Percentiles rank a stretch among this genome's conserved stretches.
These are phyloP conservation scores for Porphyra umbilicalis DNA, from an alignment of 31 red algal genomes.

Conservation along the genomic window DNA sequence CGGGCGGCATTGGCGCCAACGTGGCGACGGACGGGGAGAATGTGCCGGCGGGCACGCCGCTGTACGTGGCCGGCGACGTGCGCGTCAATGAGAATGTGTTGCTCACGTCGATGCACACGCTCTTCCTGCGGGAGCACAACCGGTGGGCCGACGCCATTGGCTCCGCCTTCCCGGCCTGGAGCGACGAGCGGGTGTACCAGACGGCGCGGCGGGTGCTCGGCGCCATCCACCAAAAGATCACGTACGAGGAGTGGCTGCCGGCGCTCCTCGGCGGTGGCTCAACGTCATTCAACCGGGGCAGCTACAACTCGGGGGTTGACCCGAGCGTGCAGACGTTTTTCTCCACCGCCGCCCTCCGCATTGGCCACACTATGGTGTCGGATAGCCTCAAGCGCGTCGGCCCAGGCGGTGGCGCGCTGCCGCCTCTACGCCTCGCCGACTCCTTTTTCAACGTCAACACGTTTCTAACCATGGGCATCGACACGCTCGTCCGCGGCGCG, in stretches of 20 bases:
- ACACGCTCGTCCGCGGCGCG: conserved; percentile 21
- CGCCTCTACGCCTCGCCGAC: conserved; percentile 4
- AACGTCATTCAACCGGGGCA: neutral
- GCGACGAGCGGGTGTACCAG: conserved; percentile 33
- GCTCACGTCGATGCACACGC: conserved; percentile 43
- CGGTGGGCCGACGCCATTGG: conserved; percentile 2
- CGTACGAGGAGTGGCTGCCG: conserved; percentile 41
- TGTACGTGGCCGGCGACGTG: conserved; percentile 57
- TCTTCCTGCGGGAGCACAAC: conserved; percentile 71
- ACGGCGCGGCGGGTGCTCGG: conserved; percentile 37
- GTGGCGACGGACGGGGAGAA: conserved; percentile 5
- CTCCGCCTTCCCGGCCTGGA: conserved; percentile 2
- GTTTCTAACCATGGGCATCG: conserved; percentile 6
- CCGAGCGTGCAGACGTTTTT: conserved; percentile 4
- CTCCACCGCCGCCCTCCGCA: conserved; percentile 46
- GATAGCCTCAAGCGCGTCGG: neutral
- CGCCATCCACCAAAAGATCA: conserved; percentile 46
- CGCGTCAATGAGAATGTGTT: conserved; percentile 70
- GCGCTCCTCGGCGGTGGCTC: neutral
- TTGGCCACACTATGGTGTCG: conserved; percentile 70
- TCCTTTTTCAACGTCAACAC: conserved; percentile 37
- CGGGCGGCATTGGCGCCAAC: conserved; percentile 2
- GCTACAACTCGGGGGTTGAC: neutral
- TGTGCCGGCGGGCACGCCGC: neutral
- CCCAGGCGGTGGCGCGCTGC: neutral